Conservation (phyloP, 2,329 filamentous ascomycete species). For the Xylaria sp. region DNA sequence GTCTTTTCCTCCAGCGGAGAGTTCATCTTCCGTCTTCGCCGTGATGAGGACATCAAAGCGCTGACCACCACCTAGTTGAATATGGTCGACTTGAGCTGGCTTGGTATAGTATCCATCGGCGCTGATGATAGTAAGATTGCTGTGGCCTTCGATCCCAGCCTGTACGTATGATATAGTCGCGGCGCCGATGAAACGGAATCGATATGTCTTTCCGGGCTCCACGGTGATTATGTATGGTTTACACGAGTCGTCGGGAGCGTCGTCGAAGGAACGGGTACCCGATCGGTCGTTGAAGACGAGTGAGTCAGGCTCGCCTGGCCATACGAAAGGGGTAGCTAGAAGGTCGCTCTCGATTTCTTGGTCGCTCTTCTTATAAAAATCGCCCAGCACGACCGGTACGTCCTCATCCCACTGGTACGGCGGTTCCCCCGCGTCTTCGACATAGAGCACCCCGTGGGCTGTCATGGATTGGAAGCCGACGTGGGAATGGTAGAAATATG, state of each 20-base stretch:
- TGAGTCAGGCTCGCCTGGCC: constrained; percentile 68
- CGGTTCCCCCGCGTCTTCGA: constrained; percentile 59
- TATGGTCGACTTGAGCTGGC: constrained; percentile 57
- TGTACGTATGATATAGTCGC: constrained; percentile 65
- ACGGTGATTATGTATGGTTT: constrained; percentile 66
- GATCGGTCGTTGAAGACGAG: constrained; percentile 68
- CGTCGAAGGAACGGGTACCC: constrained; percentile 53
- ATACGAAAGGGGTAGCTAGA: constrained; percentile 60
- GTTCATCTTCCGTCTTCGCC: constrained; percentile 61
- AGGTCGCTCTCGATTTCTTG: constrained; percentile 62
- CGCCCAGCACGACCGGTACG: constrained; percentile 63
- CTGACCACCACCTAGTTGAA: constrained; percentile 69
- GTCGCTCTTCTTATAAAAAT: constrained; percentile 68
- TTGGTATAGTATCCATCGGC: constrained; percentile 68
- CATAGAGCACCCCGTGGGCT: constrained; percentile 66
- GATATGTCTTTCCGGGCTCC: constrained; percentile 69
- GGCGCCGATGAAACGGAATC: constrained; percentile 69
- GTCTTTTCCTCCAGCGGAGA: constrained; percentile 50
- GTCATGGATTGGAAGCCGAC: constrained; percentile 71
- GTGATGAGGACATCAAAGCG: constrained; percentile 68
- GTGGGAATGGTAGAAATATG: constrained; percentile 77
- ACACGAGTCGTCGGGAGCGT: constrained; percentile 53
- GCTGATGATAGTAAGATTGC: constrained; percentile 67
- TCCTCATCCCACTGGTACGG: constrained; percentile 74
- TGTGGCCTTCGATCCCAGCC: constrained; percentile 67